Evolutionary conservation across 176 grass and related monocot species (phyloP).

Genomic region (Typha latifolia): DNA sequence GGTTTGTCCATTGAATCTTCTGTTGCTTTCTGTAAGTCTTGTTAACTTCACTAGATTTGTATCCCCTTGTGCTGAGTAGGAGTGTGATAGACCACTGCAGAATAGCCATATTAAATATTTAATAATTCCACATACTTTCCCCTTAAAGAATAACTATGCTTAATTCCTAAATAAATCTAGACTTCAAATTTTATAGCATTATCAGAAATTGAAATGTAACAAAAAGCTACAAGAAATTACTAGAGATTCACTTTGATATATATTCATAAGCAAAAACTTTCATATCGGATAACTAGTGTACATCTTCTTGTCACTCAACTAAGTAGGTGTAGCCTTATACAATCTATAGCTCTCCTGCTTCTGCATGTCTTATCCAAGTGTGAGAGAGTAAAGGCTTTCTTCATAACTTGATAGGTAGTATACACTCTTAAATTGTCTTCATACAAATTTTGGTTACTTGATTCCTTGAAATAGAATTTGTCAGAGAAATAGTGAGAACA

Average conservation of each 20-base stretch:
- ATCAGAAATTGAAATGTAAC: not conserved
- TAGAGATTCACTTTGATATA: not conserved
- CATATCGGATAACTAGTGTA: too few species aligned
- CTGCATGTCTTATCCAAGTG: too few species aligned
- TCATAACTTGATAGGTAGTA: too few species aligned
- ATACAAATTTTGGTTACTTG: too few species aligned
- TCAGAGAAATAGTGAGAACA: too few species aligned
- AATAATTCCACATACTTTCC: conserved; percentile 5
- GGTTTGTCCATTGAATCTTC: conserved; percentile 52
- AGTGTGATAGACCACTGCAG: conserved; percentile 82
- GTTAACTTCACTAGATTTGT: conserved; percentile 80
- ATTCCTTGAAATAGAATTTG: too few species aligned
- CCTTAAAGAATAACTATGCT: not conserved
- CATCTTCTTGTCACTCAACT: too few species aligned
- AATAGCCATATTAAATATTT: conserved; percentile 18
- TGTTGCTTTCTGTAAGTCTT: conserved; percentile 62
- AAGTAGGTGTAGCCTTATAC: too few species aligned
- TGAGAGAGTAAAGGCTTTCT: too few species aligned
- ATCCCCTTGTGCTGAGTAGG: conserved; percentile 76
- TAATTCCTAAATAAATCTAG: not conserved
- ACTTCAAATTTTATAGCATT: not conserved
- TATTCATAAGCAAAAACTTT: too few species aligned
- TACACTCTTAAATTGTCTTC: too few species aligned
- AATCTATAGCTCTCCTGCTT: too few species aligned
- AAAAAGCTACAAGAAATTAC: not conserved